Evolutionary conservation across 305 asterid species (phyloP).

Genomic region (Solanum hybrid): DNA sequence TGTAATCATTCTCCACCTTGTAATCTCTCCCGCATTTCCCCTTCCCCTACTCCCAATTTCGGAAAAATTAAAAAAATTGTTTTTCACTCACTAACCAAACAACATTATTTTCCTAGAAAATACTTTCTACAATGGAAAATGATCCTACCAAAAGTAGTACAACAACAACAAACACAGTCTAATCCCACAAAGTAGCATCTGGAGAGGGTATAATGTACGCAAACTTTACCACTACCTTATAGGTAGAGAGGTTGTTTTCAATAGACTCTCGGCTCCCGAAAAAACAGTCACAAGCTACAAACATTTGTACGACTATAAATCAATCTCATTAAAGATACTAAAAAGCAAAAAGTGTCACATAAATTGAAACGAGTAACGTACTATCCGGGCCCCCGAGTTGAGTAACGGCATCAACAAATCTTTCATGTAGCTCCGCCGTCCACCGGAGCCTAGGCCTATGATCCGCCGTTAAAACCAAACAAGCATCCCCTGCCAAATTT

Average conservation of each 20-base stretch:
- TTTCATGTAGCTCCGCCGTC: constrained; percentile 87
- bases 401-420: constrained; percentile 74
- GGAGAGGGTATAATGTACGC: neutral
- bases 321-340: neutral
- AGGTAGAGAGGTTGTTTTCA: fast-evolving
- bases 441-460: constrained; percentile 90
- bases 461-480: constrained; percentile 67
- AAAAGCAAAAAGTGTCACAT: neutral
- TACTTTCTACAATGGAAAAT: neutral
- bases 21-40: neutral
- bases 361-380: constrained; percentile 18
- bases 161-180: neutral
- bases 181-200: neutral
- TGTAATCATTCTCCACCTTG: neutral
- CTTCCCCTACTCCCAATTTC: neutral
- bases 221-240: no score
- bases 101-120: neutral
- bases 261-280: neutral
- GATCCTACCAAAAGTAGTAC: neutral
- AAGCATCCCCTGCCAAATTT: constrained; percentile 64
- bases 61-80: neutral
- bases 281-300: neutral
- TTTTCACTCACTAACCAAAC: neutral
- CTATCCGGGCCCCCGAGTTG: constrained; percentile 97
- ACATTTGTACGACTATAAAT: neutral